These are phyloP conservation scores for Mariannaea elegans DNA, from an alignment of 2,329 filamentous ascomycete genomes.

Conservation along the genomic window DNA sequence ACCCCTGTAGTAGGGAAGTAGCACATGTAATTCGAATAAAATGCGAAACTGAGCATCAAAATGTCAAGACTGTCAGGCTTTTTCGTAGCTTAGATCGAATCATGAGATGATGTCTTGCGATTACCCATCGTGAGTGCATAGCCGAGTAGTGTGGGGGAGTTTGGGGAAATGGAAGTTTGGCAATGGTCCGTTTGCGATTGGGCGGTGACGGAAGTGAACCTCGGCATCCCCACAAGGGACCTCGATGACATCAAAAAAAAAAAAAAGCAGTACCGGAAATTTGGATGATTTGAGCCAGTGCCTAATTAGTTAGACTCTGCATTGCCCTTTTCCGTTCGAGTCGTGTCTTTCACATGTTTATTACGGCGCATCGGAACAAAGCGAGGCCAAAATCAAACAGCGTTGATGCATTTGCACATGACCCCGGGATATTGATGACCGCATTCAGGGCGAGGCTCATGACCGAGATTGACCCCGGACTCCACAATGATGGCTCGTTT, in stretches of 20 bases:
- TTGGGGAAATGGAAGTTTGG: constrained; percentile 24
- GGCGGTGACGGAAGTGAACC: constrained; percentile 17
- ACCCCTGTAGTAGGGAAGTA: neutral
- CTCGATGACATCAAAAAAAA: constrained; percentile 35
- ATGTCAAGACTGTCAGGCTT: too few relatives aligned
- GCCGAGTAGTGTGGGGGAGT: constrained; percentile 4
- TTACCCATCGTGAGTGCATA: neutral
- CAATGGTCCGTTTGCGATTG: constrained; percentile 38
- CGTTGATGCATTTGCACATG: constrained; percentile 27
- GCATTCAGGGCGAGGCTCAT: constrained; percentile 12
- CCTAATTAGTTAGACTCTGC: neutral
- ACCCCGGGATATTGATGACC: too few relatives aligned
- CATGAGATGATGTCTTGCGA: neutral
- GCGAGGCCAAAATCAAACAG: constrained; percentile 14
- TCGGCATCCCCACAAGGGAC: constrained; percentile 37
- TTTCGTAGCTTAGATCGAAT: neutral
- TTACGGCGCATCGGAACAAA: neutral
- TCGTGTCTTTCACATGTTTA: constrained; percentile 36
- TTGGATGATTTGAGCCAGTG: too few relatives aligned
- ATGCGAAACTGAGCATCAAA: too few relatives aligned
- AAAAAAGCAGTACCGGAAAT: too few relatives aligned
- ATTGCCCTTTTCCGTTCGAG: constrained; percentile 3
- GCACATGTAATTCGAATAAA: too few relatives aligned
- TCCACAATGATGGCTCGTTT: neutral
- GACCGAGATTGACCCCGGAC: constrained; percentile 6